phyloP scores from a whole-genome alignment of 495 filamentous ascomycete genomes.

The Penicillium diatomitis region DNA sequence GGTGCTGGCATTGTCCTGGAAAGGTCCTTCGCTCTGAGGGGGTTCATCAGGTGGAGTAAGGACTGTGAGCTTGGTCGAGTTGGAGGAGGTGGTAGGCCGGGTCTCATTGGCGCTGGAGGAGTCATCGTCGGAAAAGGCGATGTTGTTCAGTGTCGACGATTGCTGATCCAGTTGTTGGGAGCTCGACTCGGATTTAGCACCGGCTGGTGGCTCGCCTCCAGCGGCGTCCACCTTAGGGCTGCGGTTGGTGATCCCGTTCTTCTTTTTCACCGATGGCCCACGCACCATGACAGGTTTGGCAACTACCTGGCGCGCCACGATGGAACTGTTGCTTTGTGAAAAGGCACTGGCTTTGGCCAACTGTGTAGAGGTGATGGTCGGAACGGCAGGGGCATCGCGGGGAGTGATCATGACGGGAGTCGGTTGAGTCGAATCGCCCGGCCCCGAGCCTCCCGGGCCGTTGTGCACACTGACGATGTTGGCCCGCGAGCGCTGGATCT shows the following conservation, averaged over 20 bases:
- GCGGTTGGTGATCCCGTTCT: conserved; percentile 3
- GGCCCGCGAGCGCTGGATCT: conserved; percentile 74
- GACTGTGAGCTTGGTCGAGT: conserved; percentile 7
- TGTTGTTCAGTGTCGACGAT: conserved; percentile 29
- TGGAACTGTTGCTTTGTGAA: conserved; percentile 27
- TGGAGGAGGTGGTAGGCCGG: conserved; percentile 10
- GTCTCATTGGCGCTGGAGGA: conserved; percentile 12
- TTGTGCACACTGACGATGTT: conserved; percentile 80
- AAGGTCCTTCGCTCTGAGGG: conserved; percentile 44
- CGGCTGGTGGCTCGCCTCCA: conserved; percentile 5
- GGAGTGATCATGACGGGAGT: conserved; percentile 22
- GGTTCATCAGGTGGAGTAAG: conserved; percentile 7
- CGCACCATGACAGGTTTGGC: conserved; percentile 41
- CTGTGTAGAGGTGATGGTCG: conserved; percentile 42
- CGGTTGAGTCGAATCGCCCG: conserved; percentile 8
- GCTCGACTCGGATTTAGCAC: conserved; percentile 5
- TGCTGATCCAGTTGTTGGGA: conserved; percentile 13
- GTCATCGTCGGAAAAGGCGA: conserved; percentile 31
- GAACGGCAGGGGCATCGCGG: conserved; percentile 41
- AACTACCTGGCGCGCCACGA: conserved; percentile 34
- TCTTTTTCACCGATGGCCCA: conserved; percentile 26
- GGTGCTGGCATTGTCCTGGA: conserved; percentile 41
- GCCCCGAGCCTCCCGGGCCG: conserved; percentile 20
- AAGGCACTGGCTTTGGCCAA: conserved; percentile 34
- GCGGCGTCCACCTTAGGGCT: not conserved